Base-by-base conservation (phyloP, 768 basidiomycete genomes). In the Auricularia auricula-judae region DNA sequence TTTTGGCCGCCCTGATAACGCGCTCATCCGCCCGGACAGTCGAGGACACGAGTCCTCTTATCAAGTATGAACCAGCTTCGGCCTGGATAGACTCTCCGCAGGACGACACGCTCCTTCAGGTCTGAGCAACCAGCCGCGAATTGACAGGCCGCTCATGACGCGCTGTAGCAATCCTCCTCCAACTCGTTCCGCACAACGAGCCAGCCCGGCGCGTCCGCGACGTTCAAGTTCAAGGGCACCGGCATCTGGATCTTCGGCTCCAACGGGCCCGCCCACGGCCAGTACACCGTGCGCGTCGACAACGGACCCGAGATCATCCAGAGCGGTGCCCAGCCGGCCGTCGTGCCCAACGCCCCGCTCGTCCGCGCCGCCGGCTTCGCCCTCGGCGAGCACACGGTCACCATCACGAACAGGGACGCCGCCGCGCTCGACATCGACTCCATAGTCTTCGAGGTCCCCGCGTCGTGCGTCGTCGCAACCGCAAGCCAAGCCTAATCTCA, bases 231-330 rank as follows among this genome's bases (percentile, higher is more conserved):
- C 71, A 78, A 78, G 68, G 84, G 84, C 43, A 84, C 82, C 64
- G 84, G 82, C 3, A 76, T 84, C 62, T 78, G 79, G 68, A 71
- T 85, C 60, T 82, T 78, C 68, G 84, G 82, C 36, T 80, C 79
- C 4, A 74, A 70, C 47, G 71, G 78, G 64, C 74, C 79, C 42
- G 74, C 75, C 63, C 82, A 84, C 68, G 82, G 84, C 63, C 71
- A 72, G 14, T 84, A 79, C 69, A 72, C 74, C 29, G 66, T 83
- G 23, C 66, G 74, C 3, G 74, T 84, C 14, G 83, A 85, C 67
- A 80, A 80, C 3, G 65, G 76, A 23, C 70, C 70, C 14, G 66
- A 80, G 7, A 35, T 69, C 10, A 74, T 65, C 59, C 77, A 78
- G 7, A 75, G 70, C 65, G 78, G 81, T 1, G 70, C 73, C 5